Evolutionary conservation across 306 rosid species (phyloP).

Genomic region (Glycine tomentella): DNA sequence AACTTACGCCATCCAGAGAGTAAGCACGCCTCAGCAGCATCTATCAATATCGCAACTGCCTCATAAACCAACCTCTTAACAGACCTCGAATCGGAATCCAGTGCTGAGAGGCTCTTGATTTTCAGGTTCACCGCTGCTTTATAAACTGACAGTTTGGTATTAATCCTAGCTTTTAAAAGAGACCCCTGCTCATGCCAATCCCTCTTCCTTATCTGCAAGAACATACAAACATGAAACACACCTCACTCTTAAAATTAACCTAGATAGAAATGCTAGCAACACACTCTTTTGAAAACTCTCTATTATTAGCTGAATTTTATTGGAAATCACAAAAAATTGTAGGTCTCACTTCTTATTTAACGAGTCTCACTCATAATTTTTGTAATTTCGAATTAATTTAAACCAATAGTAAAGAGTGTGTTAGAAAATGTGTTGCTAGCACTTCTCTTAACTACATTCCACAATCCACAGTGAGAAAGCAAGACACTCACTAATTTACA

Average conservation of each 20-base stretch:
- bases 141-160: slow-evolving; percentile 78
- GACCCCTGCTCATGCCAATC: slow-evolving; percentile 96
- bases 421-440: background rate
- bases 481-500: background rate
- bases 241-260: slow-evolving; percentile 34
- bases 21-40: slow-evolving; percentile 95
- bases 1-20: slow-evolving; percentile 92
- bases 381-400: background rate
- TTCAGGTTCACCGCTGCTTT: slow-evolving; percentile 76
- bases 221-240: slow-evolving; percentile 37
- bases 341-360: background rate
- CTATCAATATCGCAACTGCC: slow-evolving; percentile 89
- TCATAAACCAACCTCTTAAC: slow-evolving; percentile 89
- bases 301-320: background rate
- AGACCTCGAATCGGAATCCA: slow-evolving; percentile 79
- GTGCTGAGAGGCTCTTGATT: slow-evolving; percentile 69
- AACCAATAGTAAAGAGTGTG: background rate
- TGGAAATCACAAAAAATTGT: background rate
- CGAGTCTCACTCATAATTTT: background rate
- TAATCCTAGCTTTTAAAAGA: slow-evolving; percentile 83
- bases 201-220: slow-evolving; percentile 89
- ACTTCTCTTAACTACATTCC: slow-evolving; percentile 3
- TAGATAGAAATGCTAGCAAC: slow-evolving; percentile 11
- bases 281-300: background rate
- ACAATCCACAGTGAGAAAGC: slow-evolving; percentile 11